phyloP scores from a whole-genome alignment of 805 yeast species.

The Teunomyces aglyptinius region DNA sequence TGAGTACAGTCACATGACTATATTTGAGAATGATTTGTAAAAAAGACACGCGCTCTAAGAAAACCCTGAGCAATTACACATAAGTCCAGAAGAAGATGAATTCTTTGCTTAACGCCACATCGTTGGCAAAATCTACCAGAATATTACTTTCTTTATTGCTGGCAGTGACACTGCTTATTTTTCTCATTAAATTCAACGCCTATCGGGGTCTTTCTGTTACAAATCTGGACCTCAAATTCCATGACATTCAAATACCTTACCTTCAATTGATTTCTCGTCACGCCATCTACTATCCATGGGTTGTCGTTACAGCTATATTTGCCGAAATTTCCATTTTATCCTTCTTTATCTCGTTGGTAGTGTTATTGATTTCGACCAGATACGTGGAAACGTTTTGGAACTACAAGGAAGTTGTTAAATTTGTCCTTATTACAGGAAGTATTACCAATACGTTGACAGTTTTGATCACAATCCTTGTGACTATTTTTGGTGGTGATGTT shows the following conservation, averaged over 20 bases:
- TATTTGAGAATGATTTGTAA: not conserved
- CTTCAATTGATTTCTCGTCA: constrained; percentile 64
- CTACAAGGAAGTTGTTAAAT: constrained; percentile 46
- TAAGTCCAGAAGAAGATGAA: not conserved
- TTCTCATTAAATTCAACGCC: constrained; percentile 38
- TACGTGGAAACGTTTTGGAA: constrained; percentile 56
- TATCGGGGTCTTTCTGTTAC: constrained; percentile 19
- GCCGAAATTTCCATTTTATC: constrained; percentile 54
- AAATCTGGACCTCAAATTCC: constrained; percentile 19
- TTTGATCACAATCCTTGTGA: constrained; percentile 37
- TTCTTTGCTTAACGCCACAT: constrained; percentile 1
- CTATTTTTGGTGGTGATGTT: constrained; percentile 34
- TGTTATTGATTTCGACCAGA: constrained; percentile 40
- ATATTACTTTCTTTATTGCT: constrained; percentile 41
- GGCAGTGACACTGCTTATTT: constrained; percentile 39
- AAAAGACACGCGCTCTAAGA: constrained; percentile 1
- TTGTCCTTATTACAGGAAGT: constrained; percentile 52
- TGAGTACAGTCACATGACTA: not conserved
- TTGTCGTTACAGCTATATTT: constrained; percentile 59
- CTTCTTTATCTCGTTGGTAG: constrained; percentile 37
- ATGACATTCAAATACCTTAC: constrained; percentile 50
- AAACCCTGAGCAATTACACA: not conserved
- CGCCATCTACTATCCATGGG: constrained; percentile 61
- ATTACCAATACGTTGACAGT: constrained; percentile 56
- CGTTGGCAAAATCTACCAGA: constrained; percentile 48